Percentiles rank a stretch among this genome's conserved stretches.
Conservation (phyloP, 345 rosid species). For the Tarenaya hassleriana region DNA sequence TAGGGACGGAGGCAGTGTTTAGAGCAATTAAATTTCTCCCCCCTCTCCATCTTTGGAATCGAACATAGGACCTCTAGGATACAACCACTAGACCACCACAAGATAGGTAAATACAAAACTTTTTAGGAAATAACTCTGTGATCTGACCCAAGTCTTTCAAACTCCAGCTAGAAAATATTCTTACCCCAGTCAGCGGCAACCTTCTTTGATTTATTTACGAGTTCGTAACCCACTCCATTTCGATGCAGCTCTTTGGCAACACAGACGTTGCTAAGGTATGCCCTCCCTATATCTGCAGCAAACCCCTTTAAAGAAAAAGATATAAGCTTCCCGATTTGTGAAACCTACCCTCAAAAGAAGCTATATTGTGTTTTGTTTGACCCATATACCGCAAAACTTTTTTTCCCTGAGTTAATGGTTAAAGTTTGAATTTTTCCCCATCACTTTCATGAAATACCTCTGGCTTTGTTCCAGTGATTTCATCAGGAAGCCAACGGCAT, state of each 20-base stretch:
- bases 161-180: slow-evolving; percentile 10
- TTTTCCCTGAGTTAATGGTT: neutral
- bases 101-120: neutral
- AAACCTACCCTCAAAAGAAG: neutral
- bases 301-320: slow-evolving; percentile 37
- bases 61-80: neutral
- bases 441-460: slow-evolving; percentile 44
- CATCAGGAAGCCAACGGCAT: slow-evolving; percentile 77
- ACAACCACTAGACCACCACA: no score
- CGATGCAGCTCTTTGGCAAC: slow-evolving; percentile 80
- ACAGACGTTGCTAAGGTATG: slow-evolving; percentile 82
- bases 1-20: no score
- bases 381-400: neutral
- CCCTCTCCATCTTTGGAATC: no score
- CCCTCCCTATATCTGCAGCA: slow-evolving; percentile 65
- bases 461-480: slow-evolving; percentile 76
- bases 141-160: neutral
- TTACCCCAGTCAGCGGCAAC: slow-evolving; percentile 86
- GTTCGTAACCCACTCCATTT: slow-evolving; percentile 61
- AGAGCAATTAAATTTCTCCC: no score
- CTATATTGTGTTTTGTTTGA: neutral
- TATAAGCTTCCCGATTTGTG: slow-evolving; percentile 6
- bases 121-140: neutral
- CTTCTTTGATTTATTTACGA: slow-evolving; percentile 45
- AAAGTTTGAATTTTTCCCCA: no score